Base-by-base conservation (phyloP, 2,329 filamentous ascomycete species). In the Paecilomyces formosus region DNA sequence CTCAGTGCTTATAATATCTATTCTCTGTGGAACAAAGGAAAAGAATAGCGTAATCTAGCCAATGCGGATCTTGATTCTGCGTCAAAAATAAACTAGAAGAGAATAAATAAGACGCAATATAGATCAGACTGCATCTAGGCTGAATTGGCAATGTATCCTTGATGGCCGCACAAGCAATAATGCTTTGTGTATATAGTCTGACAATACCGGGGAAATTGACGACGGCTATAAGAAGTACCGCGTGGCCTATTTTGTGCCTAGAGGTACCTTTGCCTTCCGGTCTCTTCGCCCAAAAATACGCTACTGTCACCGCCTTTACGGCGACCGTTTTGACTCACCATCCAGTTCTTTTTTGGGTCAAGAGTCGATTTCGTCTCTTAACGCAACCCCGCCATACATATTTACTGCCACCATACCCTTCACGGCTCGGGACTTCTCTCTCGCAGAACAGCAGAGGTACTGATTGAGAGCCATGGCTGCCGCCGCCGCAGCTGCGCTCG, bases 401-500 rank as follows among this genome's bases (percentile, higher is more conserved):
- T 52, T 59, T 62, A 59, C 45, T 56, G 54, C 24, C 58, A 55
- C 35, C 58, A 57, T 55, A 39, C 55, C 61, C 54, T 61, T 50
- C 56, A 53, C 62, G 60, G 61, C 64, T 61, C 57, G 55, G 24
- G 52, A 56, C 58, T 59, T 64, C 57, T 62, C 56, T 65, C 65
- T 66, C 65, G 64, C 61, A 66, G 62, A 58, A 60, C 63, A 63
- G 61, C 62, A 64, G 30, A 61, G 64, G 61, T 61, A 58, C 58
- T 54, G 35, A 64, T 55, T 51, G 57, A 63, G 62, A 68, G 72
- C 64, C 65, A 76, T 76, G 73, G 71, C 74, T 63, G 72, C 74
- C 63, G 73, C 73, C 53, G 74, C 72, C 61, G 82, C 83, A 64
- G 78, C 79, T 67, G 79, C 80, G 63, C 76, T 85, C 65, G 80